These are phyloP conservation scores for Tulasnella sp. DNA, from an alignment of 768 basidiomycete species.

Conservation along the genomic window DNA sequence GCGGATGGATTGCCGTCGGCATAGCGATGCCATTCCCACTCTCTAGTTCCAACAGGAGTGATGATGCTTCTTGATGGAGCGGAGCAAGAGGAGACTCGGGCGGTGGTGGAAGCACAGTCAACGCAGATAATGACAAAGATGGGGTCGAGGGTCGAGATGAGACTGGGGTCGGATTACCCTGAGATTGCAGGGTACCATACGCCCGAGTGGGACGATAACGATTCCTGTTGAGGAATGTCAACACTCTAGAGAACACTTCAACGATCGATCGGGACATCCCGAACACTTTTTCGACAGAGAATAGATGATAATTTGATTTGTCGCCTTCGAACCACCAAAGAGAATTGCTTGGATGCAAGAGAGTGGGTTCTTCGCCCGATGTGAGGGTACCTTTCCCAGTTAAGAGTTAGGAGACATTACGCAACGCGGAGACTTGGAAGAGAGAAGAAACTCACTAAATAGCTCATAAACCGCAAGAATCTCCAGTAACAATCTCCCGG, in stretches of 20 bases:
- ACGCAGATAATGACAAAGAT: constrained; percentile 16
- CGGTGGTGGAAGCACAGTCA: constrained; percentile 14
- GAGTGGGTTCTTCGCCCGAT: constrained; percentile 27
- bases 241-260: constrained; percentile 14
- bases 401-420: not conserved
- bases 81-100: constrained; percentile 3
- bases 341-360: constrained; percentile 27
- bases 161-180: constrained; percentile 6
- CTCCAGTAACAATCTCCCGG: constrained; percentile 31
- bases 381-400: constrained; percentile 27
- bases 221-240: constrained; percentile 3
- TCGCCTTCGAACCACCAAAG: constrained; percentile 31
- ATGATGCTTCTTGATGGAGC: constrained; percentile 18
- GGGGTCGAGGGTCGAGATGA: constrained; percentile 16
- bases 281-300: constrained; percentile 35
- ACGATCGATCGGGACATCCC: constrained; percentile 27
- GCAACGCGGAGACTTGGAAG: constrained; percentile 13
- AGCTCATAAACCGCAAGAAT: constrained; percentile 34
- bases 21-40: constrained; percentile 18
- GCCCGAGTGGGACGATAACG: not conserved
- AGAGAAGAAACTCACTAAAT: constrained; percentile 24
- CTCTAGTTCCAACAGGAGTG: constrained; percentile 23
- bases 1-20: constrained; percentile 18
- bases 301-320: constrained; percentile 27
- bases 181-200: not conserved